Evolutionary conservation across 371 early-diverging fungal genomes (phyloP), one percentile per base, ranked within the genome.

Genomic region (Mortierella sp.): DNA sequence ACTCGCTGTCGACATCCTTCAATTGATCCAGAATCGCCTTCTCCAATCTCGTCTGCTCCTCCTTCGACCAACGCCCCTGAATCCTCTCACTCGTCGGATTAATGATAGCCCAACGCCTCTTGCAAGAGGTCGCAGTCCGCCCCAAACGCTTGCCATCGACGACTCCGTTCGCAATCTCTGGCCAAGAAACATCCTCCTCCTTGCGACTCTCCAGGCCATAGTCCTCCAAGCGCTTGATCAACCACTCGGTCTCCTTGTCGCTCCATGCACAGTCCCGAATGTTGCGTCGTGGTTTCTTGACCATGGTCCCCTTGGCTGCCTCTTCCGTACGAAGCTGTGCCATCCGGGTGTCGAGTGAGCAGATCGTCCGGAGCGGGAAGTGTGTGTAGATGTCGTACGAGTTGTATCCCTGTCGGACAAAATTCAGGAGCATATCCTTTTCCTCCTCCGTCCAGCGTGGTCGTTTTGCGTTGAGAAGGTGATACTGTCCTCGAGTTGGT

Each of bases 31-130:
- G 41, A 39, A 73, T 14, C 9, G 67, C 74, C n/a, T 24, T 29
- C 10, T n/a, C 39, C 24, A 73, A 39, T 19, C 43, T 53, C 1
- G 29, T 43, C 13, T 10, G 24, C 47, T 67, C 68, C 4, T 67
- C 68, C 11, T 16, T 6, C 5, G 34, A 26, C 74, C 75, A 69
- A 1, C 0, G 0, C 0, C 70, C 70, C 11, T 14, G 10, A 0
- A 11, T 37, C 10, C 45, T 40, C 10, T n/a, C 11, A 9, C 48
- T 52, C 8, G 61, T 41, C 1, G 64, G 50, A 16, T 41, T 14
- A 19, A 66, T 75, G 26, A 75, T 68, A 7, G 16, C 48, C 69
- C 70, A 75, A 1, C 75, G 75, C 24, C 75, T 34, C 48, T 52
- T 69, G 65, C 69, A 75, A 0, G 75, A 48, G 0, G 64, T 52